Percentiles rank a stretch among this genome's conserved stretches.
phyloP scores from a whole-genome alignment of 345 rosid genomes.

The Sonneratia caseolaris region DNA sequence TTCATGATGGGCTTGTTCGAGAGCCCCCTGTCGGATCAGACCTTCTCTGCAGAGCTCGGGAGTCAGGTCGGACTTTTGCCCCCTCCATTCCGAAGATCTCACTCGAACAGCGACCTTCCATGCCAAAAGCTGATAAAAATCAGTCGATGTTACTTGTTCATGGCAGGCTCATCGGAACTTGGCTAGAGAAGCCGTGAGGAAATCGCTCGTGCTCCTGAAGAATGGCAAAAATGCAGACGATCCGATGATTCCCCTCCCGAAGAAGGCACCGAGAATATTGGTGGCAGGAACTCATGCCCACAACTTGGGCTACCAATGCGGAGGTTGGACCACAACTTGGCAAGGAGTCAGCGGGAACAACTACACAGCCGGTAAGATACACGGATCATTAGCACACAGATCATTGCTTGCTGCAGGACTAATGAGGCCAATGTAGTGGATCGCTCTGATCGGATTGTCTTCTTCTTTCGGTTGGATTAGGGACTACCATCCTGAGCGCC shows the following conservation, averaged over 20 bases:
- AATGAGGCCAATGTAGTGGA: not conserved
- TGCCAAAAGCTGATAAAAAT: no score
- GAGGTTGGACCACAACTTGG: conserved; percentile 84
- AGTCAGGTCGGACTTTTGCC: conserved; percentile 11
- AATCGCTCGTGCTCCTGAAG: conserved; percentile 68
- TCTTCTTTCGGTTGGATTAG: conserved; percentile 14
- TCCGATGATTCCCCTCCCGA: conserved; percentile 59
- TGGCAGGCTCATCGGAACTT: conserved; percentile 52
- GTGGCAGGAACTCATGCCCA: conserved; percentile 83
- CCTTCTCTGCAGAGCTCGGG: conserved; percentile 40
- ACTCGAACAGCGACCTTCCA: no score
- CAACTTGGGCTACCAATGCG: conserved; percentile 77
- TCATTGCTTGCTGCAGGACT: no score
- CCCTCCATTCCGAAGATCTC: no score
- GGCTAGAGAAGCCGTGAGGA: conserved; percentile 85
- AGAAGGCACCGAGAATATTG: conserved; percentile 44
- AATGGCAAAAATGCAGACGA: conserved; percentile 41
- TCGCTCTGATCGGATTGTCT: not conserved
- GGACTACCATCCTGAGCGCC: conserved; percentile 62
- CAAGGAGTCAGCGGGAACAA: conserved; percentile 57
- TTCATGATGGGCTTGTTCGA: conserved; percentile 70
- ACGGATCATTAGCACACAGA: no score
- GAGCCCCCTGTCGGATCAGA: conserved; percentile 44
- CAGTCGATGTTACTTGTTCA: no score
- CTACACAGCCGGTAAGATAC: conserved; percentile 35